A percentile compares a stretch with the other conserved stretches of the same genome.
Conservation (phyloP, 495 filamentous ascomycete species). For the Tuber borchii region DNA sequence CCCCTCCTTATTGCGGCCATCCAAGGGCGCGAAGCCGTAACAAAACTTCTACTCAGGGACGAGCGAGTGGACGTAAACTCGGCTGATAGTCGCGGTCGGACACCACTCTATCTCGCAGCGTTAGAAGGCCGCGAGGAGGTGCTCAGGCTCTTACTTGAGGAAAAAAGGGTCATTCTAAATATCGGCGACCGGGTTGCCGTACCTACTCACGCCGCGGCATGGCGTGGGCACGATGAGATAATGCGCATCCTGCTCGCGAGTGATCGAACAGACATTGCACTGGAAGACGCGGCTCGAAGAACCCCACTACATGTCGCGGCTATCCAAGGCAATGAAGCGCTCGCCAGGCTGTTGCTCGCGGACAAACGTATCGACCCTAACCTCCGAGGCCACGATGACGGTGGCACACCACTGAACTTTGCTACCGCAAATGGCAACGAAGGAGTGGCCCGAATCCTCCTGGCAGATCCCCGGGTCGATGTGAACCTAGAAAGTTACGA, state of each 20-base stretch:
- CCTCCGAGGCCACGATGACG: not conserved
- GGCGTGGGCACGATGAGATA: not conserved
- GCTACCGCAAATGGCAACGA: not conserved
- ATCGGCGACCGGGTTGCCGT: not conserved
- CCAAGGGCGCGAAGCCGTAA: not conserved
- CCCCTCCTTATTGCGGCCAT: conserved; percentile 3
- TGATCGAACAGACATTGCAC: conserved; percentile 6
- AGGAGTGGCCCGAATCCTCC: not conserved
- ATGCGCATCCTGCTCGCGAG: conserved; percentile 1
- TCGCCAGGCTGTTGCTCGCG: conserved; percentile 3
- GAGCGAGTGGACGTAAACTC: conserved; percentile 2
- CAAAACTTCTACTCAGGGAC: conserved; percentile 12
- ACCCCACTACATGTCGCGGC: conserved; percentile 10
- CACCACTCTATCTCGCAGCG: conserved; percentile 2
- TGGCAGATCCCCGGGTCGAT: not conserved
- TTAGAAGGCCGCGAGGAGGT: not conserved
- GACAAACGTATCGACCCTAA: not conserved
- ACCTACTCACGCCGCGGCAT: not conserved
- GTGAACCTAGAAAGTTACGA: not conserved
- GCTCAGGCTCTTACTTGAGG: not conserved
- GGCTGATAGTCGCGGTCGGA: not conserved
- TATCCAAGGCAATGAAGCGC: conserved; percentile 7
- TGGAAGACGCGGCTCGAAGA: not conserved
- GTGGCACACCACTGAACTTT: not conserved
- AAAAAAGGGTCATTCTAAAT: not conserved